phyloP scores from a whole-genome alignment of 2,329 filamentous ascomycete genomes.

The Thielaviopsis ethacetica region DNA sequence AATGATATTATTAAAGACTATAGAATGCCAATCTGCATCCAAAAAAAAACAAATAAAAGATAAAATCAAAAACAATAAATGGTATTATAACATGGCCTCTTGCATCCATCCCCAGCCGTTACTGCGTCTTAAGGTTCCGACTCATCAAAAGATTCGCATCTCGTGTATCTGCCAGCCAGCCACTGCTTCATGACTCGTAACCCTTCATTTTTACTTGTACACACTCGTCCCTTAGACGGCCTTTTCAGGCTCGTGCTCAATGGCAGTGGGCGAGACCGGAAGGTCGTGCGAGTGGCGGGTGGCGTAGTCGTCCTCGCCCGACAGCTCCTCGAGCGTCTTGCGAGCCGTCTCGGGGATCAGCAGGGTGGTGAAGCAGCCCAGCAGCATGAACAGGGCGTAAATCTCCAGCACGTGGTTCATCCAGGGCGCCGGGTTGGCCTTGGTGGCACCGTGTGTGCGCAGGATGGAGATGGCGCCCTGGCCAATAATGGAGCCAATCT shows the following conservation, averaged over 20 bases:
- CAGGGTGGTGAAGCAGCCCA: slow-evolving; percentile 50
- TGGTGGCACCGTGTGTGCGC: slow-evolving; percentile 27
- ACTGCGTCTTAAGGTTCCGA: too few species aligned
- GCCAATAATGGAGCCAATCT: slow-evolving; percentile 27
- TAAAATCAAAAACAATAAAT: too few species aligned
- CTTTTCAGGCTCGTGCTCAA: slow-evolving; percentile 5
- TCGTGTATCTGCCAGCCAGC: too few species aligned
- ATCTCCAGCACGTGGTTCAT: slow-evolving; percentile 66
- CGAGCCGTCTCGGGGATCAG: slow-evolving; percentile 61
- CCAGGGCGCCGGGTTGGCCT: slow-evolving; percentile 37
- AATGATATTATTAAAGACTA: background rate
- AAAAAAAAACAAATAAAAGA: too few species aligned
- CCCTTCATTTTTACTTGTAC: background rate
- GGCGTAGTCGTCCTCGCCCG: slow-evolving; percentile 6
- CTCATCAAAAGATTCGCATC: too few species aligned
- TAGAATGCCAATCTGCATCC: too few species aligned
- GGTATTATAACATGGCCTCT: too few species aligned
- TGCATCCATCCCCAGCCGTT: too few species aligned
- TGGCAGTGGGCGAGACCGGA: background rate
- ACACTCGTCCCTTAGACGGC: background rate
- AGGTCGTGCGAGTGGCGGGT: slow-evolving; percentile 7
- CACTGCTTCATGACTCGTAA: too few species aligned
- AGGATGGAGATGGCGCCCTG: slow-evolving; percentile 41
- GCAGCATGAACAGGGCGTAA: slow-evolving; percentile 59
- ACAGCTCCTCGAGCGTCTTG: slow-evolving; percentile 22